A percentile compares a stretch with the other conserved stretches of the same genome.
Conservation (phyloP, 306 rosid genomes). For the Phaseolus lunatus region DNA sequence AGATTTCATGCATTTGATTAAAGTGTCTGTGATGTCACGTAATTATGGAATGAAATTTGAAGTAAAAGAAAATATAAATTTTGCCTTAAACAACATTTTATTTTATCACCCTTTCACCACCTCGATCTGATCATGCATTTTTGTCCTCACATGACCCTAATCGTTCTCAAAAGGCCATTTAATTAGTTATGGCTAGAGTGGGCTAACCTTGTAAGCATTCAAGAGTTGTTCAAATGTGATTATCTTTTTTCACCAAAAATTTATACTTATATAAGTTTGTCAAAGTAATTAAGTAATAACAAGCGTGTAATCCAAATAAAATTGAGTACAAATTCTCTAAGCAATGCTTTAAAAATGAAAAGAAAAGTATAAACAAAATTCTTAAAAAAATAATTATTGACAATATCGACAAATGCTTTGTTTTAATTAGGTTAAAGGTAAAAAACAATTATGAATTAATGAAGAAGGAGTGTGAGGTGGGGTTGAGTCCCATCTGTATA, state of each 20-base stretch:
- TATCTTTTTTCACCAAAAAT: neutral
- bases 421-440: too few species aligned
- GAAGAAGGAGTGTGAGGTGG: constrained; percentile 7
- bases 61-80: constrained; percentile 38
- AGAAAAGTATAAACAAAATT: too few species aligned
- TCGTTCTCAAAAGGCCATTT: constrained; percentile 44
- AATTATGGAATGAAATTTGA: constrained; percentile 49
- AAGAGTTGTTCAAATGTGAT: constrained; percentile 17
- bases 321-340: too few species aligned
- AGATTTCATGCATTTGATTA: constrained; percentile 50
- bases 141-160: constrained; percentile 52
- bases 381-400: too few species aligned
- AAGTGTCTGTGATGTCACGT: constrained; percentile 53
- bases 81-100: neutral
- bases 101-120: constrained; percentile 47
- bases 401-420: too few species aligned
- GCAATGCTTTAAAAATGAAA: too few species aligned
- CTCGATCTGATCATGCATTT: constrained; percentile 57
- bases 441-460: constrained; percentile 38
- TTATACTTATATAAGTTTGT: constrained; percentile 32
- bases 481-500: neutral
- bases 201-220: constrained; percentile 43
- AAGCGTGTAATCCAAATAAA: too few species aligned
- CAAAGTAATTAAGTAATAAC: neutral
- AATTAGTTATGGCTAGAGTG: constrained; percentile 20